Conservation (phyloP, 139 green algal genomes). For the Pseudopediastrum boryanum region DNA sequence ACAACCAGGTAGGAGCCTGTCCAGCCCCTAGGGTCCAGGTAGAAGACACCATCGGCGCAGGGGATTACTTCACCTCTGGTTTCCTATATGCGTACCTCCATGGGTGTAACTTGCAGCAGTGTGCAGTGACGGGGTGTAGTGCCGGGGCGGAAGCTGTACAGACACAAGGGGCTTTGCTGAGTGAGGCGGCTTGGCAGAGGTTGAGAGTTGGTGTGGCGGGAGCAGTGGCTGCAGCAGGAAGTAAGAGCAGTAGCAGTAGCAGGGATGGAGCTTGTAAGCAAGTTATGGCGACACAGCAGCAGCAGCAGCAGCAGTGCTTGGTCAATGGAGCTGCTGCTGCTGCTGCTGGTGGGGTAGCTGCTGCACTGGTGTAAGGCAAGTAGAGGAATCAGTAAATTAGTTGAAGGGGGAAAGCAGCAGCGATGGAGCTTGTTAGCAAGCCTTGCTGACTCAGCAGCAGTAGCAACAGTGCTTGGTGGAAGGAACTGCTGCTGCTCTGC, state of each 20-base stretch:
- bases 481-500: no score
- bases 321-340: no score
- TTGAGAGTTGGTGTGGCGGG: not conserved
- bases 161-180: constrained; percentile 11
- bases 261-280: not conserved
- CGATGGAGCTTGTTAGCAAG: no score
- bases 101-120: constrained; percentile 35
- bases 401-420: no score
- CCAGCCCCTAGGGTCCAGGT: constrained; percentile 48
- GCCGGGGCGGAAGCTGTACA: constrained; percentile 32
- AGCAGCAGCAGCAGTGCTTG: no score
- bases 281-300: not conserved
- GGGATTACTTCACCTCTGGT: constrained; percentile 79
- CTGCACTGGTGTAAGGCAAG: not conserved
- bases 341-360: not conserved
- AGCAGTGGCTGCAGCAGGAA: not conserved
- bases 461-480: no score
- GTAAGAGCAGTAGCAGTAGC: constrained; percentile 2
- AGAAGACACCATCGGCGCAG: constrained; percentile 83
- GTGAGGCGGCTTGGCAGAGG: constrained; percentile 20
- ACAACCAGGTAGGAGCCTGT: not conserved
- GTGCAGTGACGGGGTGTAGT: constrained; percentile 19
- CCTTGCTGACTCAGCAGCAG: no score
- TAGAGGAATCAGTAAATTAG: not conserved
- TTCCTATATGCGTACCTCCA: constrained; percentile 64